phyloP scores from a whole-genome alignment of 2,329 filamentous ascomycete genomes.

The Cryphonectria nitschkei region DNA sequence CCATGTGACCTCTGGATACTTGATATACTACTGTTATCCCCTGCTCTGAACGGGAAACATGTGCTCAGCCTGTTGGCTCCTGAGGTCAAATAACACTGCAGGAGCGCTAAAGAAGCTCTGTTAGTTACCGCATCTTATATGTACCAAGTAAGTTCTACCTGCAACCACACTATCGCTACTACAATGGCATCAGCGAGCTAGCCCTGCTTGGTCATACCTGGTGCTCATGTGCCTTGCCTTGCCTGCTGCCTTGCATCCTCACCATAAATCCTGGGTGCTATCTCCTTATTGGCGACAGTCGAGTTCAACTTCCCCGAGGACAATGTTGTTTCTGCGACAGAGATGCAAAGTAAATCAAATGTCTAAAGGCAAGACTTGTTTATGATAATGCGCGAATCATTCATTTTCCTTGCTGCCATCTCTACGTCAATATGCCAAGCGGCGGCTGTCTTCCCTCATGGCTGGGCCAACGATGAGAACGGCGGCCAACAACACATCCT shows the following conservation, averaged over 20 bases:
- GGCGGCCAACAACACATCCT: slow-evolving; percentile 18
- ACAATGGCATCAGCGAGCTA: neutral
- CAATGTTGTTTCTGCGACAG: neutral
- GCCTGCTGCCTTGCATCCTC: neutral
- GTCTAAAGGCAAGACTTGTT: neutral
- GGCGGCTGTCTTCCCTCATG: neutral
- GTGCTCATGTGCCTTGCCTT: slow-evolving; percentile 20
- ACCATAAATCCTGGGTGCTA: neutral
- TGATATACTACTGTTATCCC: neutral
- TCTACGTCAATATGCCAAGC: neutral
- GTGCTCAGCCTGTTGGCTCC: slow-evolving; percentile 25
- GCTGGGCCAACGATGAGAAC: neutral
- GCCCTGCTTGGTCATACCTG: neutral
- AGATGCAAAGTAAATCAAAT: neutral
- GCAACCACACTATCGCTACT: neutral
- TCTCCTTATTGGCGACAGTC: too few relatives aligned
- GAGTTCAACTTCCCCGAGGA: neutral
- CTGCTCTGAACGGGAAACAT: slow-evolving; percentile 6
- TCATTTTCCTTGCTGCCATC: neutral
- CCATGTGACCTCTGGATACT: neutral
- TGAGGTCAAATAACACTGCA: neutral
- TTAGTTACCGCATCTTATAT: neutral
- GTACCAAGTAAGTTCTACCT: neutral
- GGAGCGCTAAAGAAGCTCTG: neutral
- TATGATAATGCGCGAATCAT: neutral